Evolutionary conservation across 2,329 filamentous ascomycete genomes (phyloP), one percentile per base, ranked within the genome.

Genomic region (Raffaelea ambrosiae): DNA sequence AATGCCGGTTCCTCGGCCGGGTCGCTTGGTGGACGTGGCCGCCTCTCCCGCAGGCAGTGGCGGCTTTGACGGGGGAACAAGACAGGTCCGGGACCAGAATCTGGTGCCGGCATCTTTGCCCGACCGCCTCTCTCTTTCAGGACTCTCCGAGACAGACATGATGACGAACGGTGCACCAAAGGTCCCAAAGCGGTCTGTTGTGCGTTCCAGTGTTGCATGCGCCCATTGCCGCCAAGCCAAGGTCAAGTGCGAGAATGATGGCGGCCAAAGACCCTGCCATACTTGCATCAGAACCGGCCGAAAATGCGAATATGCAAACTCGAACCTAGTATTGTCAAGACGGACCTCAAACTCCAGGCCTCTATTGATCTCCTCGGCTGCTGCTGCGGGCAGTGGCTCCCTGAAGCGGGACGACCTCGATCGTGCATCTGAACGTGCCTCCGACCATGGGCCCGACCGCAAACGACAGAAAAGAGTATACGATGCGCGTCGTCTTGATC

Each of bases 201-300:
- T 88, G 77, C 77, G 87, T 56, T 88, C 86, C 42, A 87, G 83
- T 59, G 88, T 91, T 60, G 86, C 87, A 43, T 93, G 87, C 65
- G 72, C 79, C 52, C 75, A 80, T 53, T 91, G 87, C 61, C 77
- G 87, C 49, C 79, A 80, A 58, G 88, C 85, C 61, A 94, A 93
- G 67, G 87, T 91, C 61, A 91, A 91, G 66, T 94, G 88, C 68
- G 81, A 88, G 63, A 93, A 93, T 66, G 76, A 78, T 55, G 86
- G 86, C 51, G 77, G 77, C 52, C 35, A 45, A 33, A 82, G 80
- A 16, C 79, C 78, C 16, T 94, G 88, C 68, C 80, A 86, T 53
- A 81, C 81, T 13, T 94, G 88, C 62, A 77, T 84, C 60, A 81
- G 81, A 51, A 79, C 79, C 44, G 80, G 82, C 40, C 77, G 85